Base-by-base conservation (phyloP, 495 filamentous ascomycete genomes). In the Aspergillus sparsus region DNA sequence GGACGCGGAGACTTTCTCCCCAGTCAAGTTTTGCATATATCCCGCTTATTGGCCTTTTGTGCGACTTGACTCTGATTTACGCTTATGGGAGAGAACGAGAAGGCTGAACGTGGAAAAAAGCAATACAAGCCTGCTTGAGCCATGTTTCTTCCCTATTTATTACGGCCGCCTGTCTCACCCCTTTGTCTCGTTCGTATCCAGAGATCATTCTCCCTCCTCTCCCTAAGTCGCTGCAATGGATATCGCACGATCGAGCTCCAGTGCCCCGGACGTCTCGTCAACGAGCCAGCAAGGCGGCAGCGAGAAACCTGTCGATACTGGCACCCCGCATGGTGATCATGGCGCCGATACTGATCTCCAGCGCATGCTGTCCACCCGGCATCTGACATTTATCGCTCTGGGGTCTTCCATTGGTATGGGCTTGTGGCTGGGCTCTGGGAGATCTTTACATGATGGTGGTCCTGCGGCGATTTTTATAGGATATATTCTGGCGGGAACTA, bases 401-500 rank as follows among this genome's bases (percentile, higher is more conserved):
- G 72, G 69, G 2, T 71, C 68, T 0, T 69, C 70, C 12, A 72
- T 74, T 57, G 72, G 72, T 13, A 68, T 71, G 62, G 63, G 62
- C 13, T 50, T 74, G 2, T 68, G 69, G 65, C 64, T 71, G 16
- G 67, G 64, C 1, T 64, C 57, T 51, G 68, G 65, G 16, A 68
- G 65, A 5, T 71, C 65, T 7, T 58, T 71, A 13, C 57, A 21
- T 6, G 58, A 66, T n/a, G 68, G 62, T 5, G 68, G 67, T 10
- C 68, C 70, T 0, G 72, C 70, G 6, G 64, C 65, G n/a, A 65
- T 74, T 5, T 74, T 83, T 60, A 83, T 88, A 60, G 82, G 82
- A 27, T 72, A 77, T 54, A 64, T 73, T 33, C 60, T 80, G 18
- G 61, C 70, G 60, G 69, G 64, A 0, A 67, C 68, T 15, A 68